Evolutionary conservation across 805 yeast species (phyloP).

Genomic region (Ascoidea tarda): DNA sequence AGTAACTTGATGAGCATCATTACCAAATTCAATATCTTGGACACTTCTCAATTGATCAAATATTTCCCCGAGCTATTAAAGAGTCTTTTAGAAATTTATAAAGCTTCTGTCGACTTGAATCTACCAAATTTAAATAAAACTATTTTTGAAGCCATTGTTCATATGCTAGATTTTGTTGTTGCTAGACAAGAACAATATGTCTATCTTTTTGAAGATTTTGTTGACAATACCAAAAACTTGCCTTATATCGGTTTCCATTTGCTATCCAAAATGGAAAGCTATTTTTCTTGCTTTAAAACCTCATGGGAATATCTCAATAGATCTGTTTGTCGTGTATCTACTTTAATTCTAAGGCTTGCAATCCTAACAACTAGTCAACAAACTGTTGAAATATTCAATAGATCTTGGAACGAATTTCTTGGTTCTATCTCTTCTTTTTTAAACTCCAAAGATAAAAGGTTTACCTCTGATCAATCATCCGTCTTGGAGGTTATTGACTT

Average conservation of each 20-base stretch:
- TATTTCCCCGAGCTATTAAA: constrained; percentile 43
- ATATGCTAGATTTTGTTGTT: constrained; percentile 44
- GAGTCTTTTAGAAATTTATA: constrained; percentile 23
- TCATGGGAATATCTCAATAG: constrained; percentile 54
- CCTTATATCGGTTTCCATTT: constrained; percentile 40
- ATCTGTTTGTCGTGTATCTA: constrained; percentile 45
- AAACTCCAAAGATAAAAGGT: constrained; percentile 27
- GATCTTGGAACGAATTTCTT: constrained; percentile 18
- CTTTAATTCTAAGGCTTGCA: constrained; percentile 33
- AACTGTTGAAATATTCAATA: constrained; percentile 14
- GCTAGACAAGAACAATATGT: constrained; percentile 55
- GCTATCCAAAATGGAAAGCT: constrained; percentile 28
- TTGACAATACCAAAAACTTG: constrained; percentile 19
- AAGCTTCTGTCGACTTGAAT: constrained; percentile 12
- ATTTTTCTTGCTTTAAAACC: constrained; percentile 32
- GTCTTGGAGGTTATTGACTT: constrained; percentile 47
- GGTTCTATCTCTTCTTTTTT: constrained; percentile 28
- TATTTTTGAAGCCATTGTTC: constrained; percentile 42
- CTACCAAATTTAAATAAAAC: constrained; percentile 17
- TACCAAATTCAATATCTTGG: constrained; percentile 36
- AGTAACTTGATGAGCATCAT: constrained; percentile 32
- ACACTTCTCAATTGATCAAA: constrained; percentile 38
- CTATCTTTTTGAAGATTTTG: constrained; percentile 38
- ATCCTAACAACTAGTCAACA: constrained; percentile 14
- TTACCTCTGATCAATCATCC: constrained; percentile 48